Evolutionary conservation across 139 green algal genomes (phyloP).

Genomic region (Tetraselmis chui): DNA sequence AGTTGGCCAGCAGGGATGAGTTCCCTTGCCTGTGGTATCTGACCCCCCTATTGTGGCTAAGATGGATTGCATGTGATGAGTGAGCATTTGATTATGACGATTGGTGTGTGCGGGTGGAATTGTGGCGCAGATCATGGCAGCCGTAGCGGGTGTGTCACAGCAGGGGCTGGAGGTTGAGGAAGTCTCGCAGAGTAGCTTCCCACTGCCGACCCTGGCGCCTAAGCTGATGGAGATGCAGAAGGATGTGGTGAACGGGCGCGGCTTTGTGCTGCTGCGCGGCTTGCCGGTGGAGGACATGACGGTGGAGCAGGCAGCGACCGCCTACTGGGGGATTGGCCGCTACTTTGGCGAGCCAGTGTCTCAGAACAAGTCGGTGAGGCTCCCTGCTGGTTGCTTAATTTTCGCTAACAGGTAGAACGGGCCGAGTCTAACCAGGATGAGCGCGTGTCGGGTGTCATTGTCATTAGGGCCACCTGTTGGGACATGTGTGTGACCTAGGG

Average conservation of each 20-base stretch:
- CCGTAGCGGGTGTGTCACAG: background rate
- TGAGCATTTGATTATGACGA: no score
- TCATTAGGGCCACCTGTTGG: conserved; percentile 38
- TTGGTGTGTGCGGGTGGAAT: no score
- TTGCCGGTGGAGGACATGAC: conserved; percentile 1
- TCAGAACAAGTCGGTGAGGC: conserved; percentile 40
- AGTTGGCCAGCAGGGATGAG: no score
- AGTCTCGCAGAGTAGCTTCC: conserved; percentile 16
- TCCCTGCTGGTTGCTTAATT: no score
- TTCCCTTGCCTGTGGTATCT: no score
- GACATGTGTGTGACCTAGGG: conserved; percentile 50
- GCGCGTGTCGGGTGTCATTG: no score
- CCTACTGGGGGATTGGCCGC: conserved; percentile 42
- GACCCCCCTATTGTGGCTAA: no score
- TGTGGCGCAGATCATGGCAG: background rate
- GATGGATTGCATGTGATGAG: no score
- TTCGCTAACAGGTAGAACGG: no score
- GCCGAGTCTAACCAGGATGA: no score
- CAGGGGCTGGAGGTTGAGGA: background rate
- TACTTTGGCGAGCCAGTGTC: conserved; percentile 37
- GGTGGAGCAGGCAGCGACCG: conserved; percentile 25
- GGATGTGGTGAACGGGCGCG: conserved; percentile 37
- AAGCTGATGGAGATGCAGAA: conserved; percentile 29
- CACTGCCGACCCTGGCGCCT: conserved; percentile 31
- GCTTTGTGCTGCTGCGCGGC: conserved; percentile 47